These are phyloP conservation scores for Tuber aestivum DNA, from an alignment of 495 filamentous ascomycete genomes.

Conservation along the genomic window DNA sequence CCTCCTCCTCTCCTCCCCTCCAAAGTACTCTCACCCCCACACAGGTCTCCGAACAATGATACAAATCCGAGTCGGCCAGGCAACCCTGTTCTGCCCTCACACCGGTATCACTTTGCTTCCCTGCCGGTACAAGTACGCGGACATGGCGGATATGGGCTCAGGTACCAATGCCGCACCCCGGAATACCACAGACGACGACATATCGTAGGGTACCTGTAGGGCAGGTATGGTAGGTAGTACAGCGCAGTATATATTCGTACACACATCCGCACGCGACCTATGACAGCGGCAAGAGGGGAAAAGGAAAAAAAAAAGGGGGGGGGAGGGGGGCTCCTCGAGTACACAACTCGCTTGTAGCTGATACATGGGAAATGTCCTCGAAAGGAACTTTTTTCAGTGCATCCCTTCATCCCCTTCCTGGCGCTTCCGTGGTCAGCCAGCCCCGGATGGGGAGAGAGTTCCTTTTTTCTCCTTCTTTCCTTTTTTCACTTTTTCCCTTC, in stretches of 20 bases:
- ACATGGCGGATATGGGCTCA: no score
- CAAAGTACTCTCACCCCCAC: background rate
- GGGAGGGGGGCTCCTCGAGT: no score
- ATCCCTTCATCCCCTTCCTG: background rate
- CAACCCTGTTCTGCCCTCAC: no score
- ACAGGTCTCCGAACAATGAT: background rate
- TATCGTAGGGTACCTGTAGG: background rate
- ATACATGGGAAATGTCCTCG: background rate
- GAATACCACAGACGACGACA: background rate
- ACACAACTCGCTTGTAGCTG: background rate
- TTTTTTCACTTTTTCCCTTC: no score
- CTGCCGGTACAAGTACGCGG: no score
- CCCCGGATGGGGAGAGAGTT: background rate
- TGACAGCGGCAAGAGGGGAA: background rate
- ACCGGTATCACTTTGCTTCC: no score
- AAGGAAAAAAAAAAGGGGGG: no score
- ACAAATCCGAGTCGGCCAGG: background rate
- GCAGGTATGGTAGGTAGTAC: background rate
- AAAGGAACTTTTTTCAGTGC: no score
- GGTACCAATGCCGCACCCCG: no score
- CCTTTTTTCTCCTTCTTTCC: background rate
- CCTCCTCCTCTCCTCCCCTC: background rate
- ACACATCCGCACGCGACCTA: background rate
- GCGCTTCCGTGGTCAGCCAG: background rate
- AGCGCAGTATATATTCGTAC: no score